Conservation (phyloP, 106 monocot genomes). For the Amphibolis antarctica region DNA sequence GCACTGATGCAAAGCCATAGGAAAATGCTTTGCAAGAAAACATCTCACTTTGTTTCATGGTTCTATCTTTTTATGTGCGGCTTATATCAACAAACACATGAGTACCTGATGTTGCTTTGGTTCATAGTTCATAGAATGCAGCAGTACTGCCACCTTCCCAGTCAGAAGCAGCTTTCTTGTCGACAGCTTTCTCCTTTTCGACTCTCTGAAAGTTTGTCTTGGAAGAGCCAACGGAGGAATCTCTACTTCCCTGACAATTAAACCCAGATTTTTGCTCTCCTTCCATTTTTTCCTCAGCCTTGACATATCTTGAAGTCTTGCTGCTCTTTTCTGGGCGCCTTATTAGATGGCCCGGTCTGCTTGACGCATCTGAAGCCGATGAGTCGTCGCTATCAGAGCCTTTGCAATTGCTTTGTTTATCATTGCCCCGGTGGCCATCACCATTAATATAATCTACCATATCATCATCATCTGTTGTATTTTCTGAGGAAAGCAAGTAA, state of each 20-base stretch:
- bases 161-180: not conserved
- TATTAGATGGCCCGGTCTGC: not conserved
- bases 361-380: slow-evolving; percentile 7
- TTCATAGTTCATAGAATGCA: no score
- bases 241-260: not conserved
- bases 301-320: not conserved
- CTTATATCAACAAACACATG: no score
- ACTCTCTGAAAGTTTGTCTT: not conserved
- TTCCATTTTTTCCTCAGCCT: slow-evolving; percentile 4
- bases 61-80: no score
- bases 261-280: no score
- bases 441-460: not conserved
- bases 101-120: no score
- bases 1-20: no score
- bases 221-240: not conserved
- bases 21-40: no score
- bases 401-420: not conserved
- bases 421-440: not conserved
- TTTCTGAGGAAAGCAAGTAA: slow-evolving; percentile 1
- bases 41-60: no score
- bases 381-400: slow-evolving; percentile 3
- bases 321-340: not conserved
- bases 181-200: not conserved
- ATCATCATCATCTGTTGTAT: slow-evolving; percentile 3
- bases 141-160: not conserved